phyloP scores from a whole-genome alignment of 2,329 filamentous ascomycete species.

The Talaromyces albobiverticillius region DNA sequence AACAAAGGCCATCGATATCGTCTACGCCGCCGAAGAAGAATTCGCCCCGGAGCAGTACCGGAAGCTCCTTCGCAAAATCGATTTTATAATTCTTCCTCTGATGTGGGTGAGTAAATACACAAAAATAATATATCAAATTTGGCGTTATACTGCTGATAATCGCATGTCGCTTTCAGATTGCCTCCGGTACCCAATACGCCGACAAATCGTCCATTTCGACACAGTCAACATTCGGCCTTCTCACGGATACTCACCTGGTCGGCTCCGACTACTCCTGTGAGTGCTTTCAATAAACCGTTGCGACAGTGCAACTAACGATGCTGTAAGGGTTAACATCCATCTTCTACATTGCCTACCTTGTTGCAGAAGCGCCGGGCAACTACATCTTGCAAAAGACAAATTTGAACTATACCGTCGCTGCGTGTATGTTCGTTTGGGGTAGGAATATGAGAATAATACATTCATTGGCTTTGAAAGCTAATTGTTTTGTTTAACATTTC shows the following conservation, averaged over 20 bases:
- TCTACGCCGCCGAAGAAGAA: background rate
- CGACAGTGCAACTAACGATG: background rate
- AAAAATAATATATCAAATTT: background rate
- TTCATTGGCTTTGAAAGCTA: background rate
- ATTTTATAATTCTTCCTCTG: background rate
- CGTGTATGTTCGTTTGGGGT: background rate
- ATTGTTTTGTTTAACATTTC: background rate
- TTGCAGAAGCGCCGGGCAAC: slow-evolving; percentile 25
- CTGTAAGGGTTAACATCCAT: slow-evolving; percentile 17
- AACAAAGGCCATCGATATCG: background rate
- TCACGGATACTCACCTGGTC: slow-evolving; percentile 41
- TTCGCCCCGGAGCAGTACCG: background rate
- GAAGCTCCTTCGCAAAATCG: background rate
- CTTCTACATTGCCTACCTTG: slow-evolving; percentile 43
- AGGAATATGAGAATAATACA: background rate
- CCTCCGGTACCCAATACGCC: background rate
- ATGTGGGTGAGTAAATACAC: background rate
- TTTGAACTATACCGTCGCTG: background rate
- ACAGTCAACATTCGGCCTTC: slow-evolving; percentile 52
- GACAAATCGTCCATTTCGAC: slow-evolving; percentile 35
- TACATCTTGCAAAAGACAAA: slow-evolving; percentile 13
- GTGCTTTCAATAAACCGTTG: background rate
- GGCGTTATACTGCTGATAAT: background rate
- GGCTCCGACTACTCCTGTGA: slow-evolving; percentile 35
- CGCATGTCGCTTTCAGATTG: background rate